Percentiles rank a stretch among this genome's conserved stretches.
phyloP scores from a whole-genome alignment of 1,139 yeast genomes.

The Candida smagusa region DNA sequence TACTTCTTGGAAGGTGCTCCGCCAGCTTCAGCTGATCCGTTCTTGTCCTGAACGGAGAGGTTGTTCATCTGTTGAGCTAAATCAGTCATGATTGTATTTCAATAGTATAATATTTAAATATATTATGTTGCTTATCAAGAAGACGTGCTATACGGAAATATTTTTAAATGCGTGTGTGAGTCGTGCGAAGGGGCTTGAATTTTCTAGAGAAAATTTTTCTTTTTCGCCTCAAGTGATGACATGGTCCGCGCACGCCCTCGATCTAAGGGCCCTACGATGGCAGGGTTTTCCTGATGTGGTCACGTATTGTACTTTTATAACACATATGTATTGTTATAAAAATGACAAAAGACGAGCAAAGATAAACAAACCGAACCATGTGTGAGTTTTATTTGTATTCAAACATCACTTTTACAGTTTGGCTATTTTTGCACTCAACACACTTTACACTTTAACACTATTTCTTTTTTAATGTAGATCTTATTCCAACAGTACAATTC shows the following conservation, averaged over 20 bases:
- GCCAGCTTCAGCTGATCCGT: conserved; percentile 13
- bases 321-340: too few relatives aligned
- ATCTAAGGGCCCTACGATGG: too few relatives aligned
- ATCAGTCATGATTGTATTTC: conserved; percentile 31
- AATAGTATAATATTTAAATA: conserved; percentile 6
- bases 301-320: too few relatives aligned
- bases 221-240: background rate
- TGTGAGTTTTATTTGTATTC: too few relatives aligned
- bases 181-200: conserved; percentile 1
- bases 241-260: background rate
- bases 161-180: background rate
- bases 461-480: too few relatives aligned
- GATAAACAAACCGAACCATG: too few relatives aligned
- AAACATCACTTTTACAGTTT: too few relatives aligned
- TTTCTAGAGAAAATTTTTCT: conserved; percentile 1
- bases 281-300: too few relatives aligned
- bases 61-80: conserved; percentile 43
- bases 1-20: conserved; percentile 10
- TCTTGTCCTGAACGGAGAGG: conserved; percentile 34
- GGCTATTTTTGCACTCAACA: too few relatives aligned
- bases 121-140: conserved; percentile 5
- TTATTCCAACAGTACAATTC: too few relatives aligned
- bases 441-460: too few relatives aligned
- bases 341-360: too few relatives aligned
- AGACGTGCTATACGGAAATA: conserved; percentile 1